These are phyloP conservation scores for Boletus vermiculosoides DNA, from an alignment of 768 basidiomycete genomes.

Conservation along the genomic window DNA sequence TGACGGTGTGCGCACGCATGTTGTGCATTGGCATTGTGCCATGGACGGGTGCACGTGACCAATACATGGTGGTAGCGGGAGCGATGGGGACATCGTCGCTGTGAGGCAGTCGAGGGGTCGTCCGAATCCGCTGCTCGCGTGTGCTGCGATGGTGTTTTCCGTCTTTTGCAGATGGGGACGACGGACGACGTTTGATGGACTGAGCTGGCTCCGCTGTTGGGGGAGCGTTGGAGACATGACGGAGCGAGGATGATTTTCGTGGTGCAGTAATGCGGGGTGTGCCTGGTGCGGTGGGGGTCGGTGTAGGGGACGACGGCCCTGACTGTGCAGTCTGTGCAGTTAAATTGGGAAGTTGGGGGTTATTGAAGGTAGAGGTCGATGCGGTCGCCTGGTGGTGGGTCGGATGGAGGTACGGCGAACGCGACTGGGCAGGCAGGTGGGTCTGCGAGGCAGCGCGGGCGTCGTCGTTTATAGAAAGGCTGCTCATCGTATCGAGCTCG, in stretches of 20 bases:
- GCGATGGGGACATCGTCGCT: slow-evolving; percentile 56
- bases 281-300: slow-evolving; percentile 21
- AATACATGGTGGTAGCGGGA: slow-evolving; percentile 79
- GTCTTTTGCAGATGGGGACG: slow-evolving; percentile 32
- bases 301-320: slow-evolving; percentile 10
- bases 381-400: slow-evolving; percentile 34
- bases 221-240: slow-evolving; percentile 31
- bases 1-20: slow-evolving; percentile 82
- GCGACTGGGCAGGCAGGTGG: slow-evolving; percentile 14
- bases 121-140: slow-evolving; percentile 39
- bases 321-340: not conserved
- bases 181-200: slow-evolving; percentile 24
- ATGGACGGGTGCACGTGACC: slow-evolving; percentile 81
- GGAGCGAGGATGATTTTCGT: slow-evolving; percentile 33
- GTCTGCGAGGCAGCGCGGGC: slow-evolving; percentile 8
- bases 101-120: slow-evolving; percentile 59
- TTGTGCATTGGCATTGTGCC: slow-evolving; percentile 63
- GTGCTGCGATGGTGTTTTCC: slow-evolving; percentile 7
- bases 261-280: slow-evolving; percentile 28
- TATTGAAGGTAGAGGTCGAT: slow-evolving; percentile 39
- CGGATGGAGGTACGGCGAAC: slow-evolving; percentile 41
- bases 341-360: not conserved
- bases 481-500: slow-evolving; percentile 26
- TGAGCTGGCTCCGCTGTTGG: slow-evolving; percentile 26
- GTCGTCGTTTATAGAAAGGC: slow-evolving; percentile 13